Base-by-base conservation (phyloP, 495 filamentous ascomycete species). In the Terfezia claveryi region DNA sequence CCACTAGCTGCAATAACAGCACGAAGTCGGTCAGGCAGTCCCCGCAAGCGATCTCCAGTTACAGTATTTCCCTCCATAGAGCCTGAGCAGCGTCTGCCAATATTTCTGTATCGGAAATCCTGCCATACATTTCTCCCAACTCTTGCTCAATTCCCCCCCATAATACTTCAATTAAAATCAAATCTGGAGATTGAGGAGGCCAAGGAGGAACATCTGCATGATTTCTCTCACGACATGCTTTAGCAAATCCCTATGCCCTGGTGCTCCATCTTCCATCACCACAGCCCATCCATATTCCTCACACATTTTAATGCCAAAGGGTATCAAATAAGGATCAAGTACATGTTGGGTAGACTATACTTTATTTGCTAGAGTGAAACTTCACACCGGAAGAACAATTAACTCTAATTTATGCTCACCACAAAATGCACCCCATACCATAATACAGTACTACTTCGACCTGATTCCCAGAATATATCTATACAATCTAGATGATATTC, bases 121-220 rank as follows among this genome's bases (percentile, higher is more conserved):
- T 20, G 20, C 20, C 20, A 20, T 20, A 20, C 20, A 20, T 20
- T 20, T 20, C 20, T 20, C 20, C 20, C 20, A 20, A 20, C 2
- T 20, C 20, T 20, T 20, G 20, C 20, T 20, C 20, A 20, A 20
- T 20, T 46, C 57, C 37, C 10, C 1, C 50, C 52, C 55, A 62
- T n/a, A 56, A 12, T 5, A 52, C 55, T 36, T 62, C 50, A 10
- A 60, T 62, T 0, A 57, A 37, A 49, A 61, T 62, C 10, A 58
- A 51, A 54, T 60, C 58, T 37, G 54, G 60, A 9, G 46, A 56
- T 10, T 58, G 56, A 14, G 56, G 49, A 1, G 37, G 27, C 51
- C 49, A 58, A 5, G 44, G 2, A 10, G 60, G 0, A 11, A 8
- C 8, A n/a, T 54, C 7, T 16, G 60, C 23, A 8, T 41, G 11